phyloP scores from a whole-genome alignment of 164 flowering plant genomes.

The Saururus chinensis region DNA sequence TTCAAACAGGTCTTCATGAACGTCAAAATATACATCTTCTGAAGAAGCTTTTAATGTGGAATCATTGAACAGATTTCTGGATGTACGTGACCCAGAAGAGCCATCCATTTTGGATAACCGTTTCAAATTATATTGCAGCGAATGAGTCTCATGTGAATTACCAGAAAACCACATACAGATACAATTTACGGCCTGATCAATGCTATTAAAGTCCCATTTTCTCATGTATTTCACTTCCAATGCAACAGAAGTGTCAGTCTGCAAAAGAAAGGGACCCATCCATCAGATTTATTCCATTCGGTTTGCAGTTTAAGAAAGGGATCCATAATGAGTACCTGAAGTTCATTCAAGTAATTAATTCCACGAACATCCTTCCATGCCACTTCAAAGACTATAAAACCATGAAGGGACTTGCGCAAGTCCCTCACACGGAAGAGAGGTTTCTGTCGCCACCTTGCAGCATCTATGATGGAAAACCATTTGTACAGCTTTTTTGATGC shows the following conservation, averaged over 20 bases:
- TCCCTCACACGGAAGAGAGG: constrained; percentile 16
- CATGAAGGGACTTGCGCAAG: constrained; percentile 18
- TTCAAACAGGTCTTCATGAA: constrained; percentile 7
- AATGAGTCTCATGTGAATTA: constrained; percentile 9
- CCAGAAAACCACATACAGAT: constrained; percentile 22
- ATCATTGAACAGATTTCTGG: background rate
- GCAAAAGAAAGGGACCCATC: constrained; percentile 1
- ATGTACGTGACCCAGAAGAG: background rate
- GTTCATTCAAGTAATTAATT: constrained; percentile 23
- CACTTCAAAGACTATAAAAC: constrained; percentile 28
- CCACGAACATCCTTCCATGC: constrained; percentile 26
- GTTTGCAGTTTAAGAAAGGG: background rate
- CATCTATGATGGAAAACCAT: constrained; percentile 21
- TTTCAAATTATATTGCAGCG: constrained; percentile 1
- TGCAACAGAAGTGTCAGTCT: constrained; percentile 27
- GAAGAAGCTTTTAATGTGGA: background rate
- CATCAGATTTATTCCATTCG: background rate
- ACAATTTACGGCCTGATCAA: constrained; percentile 16
- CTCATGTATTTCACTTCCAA: constrained; percentile 23
- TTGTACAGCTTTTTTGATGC: constrained; percentile 8
- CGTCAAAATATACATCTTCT: background rate
- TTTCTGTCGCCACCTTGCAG: constrained; percentile 12
- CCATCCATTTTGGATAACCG: background rate
- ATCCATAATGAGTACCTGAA: constrained; percentile 17
- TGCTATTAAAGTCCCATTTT: constrained; percentile 24